A percentile compares a stretch with the other conserved stretches of the same genome.
Conservation (phyloP, 768 basidiomycete genomes). For the Holtermannia corniformis region DNA sequence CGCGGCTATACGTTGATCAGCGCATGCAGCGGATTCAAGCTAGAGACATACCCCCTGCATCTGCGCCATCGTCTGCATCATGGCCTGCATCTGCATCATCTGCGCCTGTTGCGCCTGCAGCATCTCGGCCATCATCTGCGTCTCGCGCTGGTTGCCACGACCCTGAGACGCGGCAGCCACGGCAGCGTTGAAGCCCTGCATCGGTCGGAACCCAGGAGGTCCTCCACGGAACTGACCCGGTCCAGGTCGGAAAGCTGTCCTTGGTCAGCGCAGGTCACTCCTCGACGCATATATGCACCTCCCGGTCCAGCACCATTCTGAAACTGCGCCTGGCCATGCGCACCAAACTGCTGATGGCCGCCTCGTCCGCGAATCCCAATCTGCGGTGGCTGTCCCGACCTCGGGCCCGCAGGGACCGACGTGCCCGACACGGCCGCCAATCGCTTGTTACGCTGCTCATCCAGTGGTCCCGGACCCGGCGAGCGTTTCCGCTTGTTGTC, state of each 20-base stretch:
- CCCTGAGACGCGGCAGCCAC: constrained; percentile 18
- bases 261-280: no score
- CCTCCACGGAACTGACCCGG: constrained; percentile 69
- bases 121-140: constrained; percentile 82
- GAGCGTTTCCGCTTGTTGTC: constrained; percentile 30
- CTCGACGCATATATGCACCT: no score
- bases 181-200: constrained; percentile 39
- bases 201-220: constrained; percentile 42
- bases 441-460: constrained; percentile 23
- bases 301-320: no score
- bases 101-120: constrained; percentile 86
- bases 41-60: constrained; percentile 20
- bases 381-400: neutral
- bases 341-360: constrained; percentile 1
- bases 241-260: no score
- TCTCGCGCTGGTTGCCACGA: constrained; percentile 13
- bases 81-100: constrained; percentile 84
- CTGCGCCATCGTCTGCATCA: constrained; percentile 50
- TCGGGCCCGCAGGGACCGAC: constrained; percentile 47
- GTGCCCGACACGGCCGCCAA: constrained; percentile 52
- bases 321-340: no score
- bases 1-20: constrained; percentile 14
- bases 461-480: constrained; percentile 5
- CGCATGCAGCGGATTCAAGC: constrained; percentile 12
- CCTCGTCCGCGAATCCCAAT: constrained; percentile 1